Conservation (phyloP, 73 alveolate genomes). For the Paraurostyla sp. region DNA sequence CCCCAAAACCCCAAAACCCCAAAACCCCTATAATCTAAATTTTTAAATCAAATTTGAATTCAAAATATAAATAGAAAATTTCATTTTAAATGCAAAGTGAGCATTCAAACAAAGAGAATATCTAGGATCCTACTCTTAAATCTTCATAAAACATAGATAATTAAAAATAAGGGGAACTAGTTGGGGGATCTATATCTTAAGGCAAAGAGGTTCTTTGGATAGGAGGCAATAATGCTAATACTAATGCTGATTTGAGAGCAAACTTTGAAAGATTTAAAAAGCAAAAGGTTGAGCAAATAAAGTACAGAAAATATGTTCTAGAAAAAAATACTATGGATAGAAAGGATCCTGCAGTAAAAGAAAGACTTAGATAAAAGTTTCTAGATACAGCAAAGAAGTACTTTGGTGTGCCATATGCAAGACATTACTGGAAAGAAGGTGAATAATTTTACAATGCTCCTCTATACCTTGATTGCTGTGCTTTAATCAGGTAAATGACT, state of each 20-base stretch:
- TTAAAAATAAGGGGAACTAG: background rate
- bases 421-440: constrained; percentile 81
- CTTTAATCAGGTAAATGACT: constrained; percentile 85
- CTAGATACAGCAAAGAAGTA: constrained; percentile 87
- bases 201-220: constrained; percentile 6
- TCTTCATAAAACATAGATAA: background rate
- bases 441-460: constrained; percentile 85
- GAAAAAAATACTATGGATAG: constrained; percentile 54
- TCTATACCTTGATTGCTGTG: constrained; percentile 92
- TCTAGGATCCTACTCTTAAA: background rate
- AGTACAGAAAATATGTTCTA: constrained; percentile 43
- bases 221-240: constrained; percentile 51
- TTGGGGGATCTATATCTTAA: background rate
- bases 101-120: background rate
- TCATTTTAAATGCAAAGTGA: background rate
- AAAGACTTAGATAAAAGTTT: constrained; percentile 83
- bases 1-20: too few relatives aligned
- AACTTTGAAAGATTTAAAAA: constrained; percentile 43
- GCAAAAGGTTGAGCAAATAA: constrained; percentile 30
- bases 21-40: background rate
- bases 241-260: background rate
- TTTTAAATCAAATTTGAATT: background rate
- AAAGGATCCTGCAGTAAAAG: constrained; percentile 78
- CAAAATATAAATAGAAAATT: background rate
- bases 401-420: constrained; percentile 90